These are phyloP conservation scores for Calonectria montana DNA, from an alignment of 2,329 filamentous ascomycete species.

Conservation along the genomic window DNA sequence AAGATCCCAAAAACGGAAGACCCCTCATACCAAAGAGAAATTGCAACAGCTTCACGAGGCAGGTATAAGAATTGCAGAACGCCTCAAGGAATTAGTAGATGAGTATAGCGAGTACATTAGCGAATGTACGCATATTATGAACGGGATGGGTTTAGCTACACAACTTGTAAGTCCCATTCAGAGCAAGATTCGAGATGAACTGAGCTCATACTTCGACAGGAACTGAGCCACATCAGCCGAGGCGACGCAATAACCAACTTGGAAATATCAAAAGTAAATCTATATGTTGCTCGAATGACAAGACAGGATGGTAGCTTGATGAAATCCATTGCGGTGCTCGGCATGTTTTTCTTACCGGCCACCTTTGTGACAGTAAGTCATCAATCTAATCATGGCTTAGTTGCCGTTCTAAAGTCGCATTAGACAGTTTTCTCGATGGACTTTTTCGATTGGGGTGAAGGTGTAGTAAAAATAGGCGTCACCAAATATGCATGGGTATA, in stretches of 20 bases:
- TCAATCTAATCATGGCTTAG: neutral
- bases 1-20: neutral
- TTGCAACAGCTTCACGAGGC: neutral
- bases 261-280: slow-evolving; percentile 16
- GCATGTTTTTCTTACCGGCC: slow-evolving; percentile 42
- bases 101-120: slow-evolving; percentile 32
- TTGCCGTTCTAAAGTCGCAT: neutral
- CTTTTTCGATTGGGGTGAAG: neutral
- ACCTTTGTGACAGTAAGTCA: slow-evolving; percentile 41
- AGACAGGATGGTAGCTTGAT: slow-evolving; percentile 30
- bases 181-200: no score
- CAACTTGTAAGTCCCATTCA: slow-evolving; percentile 20
- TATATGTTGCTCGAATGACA: slow-evolving; percentile 24
- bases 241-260: slow-evolving; percentile 23
- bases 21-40: neutral
- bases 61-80: slow-evolving; percentile 13
- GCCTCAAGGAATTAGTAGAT: slow-evolving; percentile 25
- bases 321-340: slow-evolving; percentile 31
- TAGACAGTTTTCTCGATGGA: slow-evolving; percentile 8
- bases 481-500: neutral
- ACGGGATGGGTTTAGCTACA: slow-evolving; percentile 28
- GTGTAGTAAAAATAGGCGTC: neutral
- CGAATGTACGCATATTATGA: slow-evolving; percentile 28
- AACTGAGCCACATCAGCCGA: slow-evolving; percentile 13
- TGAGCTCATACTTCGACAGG: neutral